Percentiles rank a stretch among this genome's conserved stretches.
Evolutionary conservation across 2,329 filamentous ascomycete genomes (phyloP).

Genomic region (Botrytis galanthina): DNA sequence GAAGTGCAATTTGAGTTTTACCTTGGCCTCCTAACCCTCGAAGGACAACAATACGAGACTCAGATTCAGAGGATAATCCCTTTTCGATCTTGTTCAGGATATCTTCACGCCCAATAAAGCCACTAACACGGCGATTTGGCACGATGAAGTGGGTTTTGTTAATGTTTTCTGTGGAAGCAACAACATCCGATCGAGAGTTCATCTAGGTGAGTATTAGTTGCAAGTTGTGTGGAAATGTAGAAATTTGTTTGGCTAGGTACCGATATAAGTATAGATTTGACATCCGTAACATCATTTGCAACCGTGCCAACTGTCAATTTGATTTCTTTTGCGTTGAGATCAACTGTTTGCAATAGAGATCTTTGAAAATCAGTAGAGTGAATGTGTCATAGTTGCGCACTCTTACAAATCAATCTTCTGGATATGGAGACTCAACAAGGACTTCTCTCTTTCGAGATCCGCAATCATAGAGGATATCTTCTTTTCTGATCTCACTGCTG

Average conservation of each 20-base stretch:
- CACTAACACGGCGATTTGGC: conserved; percentile 20
- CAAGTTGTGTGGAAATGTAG: background rate
- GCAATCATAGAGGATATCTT: conserved; percentile 5
- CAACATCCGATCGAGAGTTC: background rate
- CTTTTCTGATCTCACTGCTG: conserved; percentile 1
- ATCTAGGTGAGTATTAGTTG: background rate
- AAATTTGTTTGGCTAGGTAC: background rate
- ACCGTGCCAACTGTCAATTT: background rate
- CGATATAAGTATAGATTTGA: background rate
- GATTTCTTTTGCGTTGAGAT: background rate
- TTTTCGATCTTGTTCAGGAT: conserved; percentile 24
- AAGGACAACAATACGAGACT: conserved; percentile 25
- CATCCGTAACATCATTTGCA: background rate
- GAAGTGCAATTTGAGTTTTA: conserved; percentile 31
- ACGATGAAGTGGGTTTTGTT: conserved; percentile 19
- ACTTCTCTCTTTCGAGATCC: conserved; percentile 18
- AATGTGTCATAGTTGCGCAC: background rate
- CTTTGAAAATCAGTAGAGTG: background rate
- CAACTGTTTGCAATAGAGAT: background rate
- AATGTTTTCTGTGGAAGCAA: background rate
- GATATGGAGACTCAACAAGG: conserved; percentile 10
- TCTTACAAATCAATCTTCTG: conserved; percentile 16
- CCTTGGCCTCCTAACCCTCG: conserved; percentile 31
- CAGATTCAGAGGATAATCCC: conserved; percentile 10
- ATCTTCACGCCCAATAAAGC: conserved; percentile 29